Evolutionary conservation across 768 basidiomycete genomes (phyloP), one percentile per base, ranked within the genome.

Genomic region (Mycena leptocephala): DNA sequence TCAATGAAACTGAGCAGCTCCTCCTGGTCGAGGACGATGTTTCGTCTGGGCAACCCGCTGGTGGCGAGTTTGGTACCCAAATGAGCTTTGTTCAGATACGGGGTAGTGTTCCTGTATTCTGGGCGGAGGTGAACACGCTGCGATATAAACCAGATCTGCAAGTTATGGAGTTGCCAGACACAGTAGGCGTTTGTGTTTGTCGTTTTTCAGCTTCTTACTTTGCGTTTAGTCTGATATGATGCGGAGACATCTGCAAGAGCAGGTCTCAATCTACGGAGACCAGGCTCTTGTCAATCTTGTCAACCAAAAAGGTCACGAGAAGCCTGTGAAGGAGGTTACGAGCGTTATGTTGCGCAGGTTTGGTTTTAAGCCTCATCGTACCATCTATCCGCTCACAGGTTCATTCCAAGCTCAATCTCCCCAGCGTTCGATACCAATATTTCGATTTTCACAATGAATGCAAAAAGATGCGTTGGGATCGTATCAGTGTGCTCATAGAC

Each of bases 361-460:
- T 72, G 86, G 79, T 37, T 75, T 35, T 28, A n/a, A 20, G 20
- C 22, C 30, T 62, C 48, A 1, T 33, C 58, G 58, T 78, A 30
- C 63, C 74, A 62, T 26, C 13, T 68, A 69, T 72, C 24, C 61
- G 37, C 62, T 74, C 35, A 76, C 18, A 33, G n/a, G 28, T 48
- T n/a, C 16, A 55, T 78, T 16, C 67, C 22, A 32, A 95, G 95
- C 83, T 92, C 65, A 88, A 92, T 79, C 80, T 94, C 39, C 88
- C 93, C 5, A 88, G 92, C 37, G 93, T 95, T 48, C 93, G 92
- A 80, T 99, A 99, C 81, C 89, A 95, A 77, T 98, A 99, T 86
- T 99, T 99, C 80, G 98, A 99, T 82, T 99, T 99, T 88, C 98
- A 99, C 83, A 93, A 91, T 75, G 97, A 99, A 84, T 99, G 97